Evolutionary conservation across 2,329 filamentous ascomycete species (phyloP), one percentile per base, ranked within the genome.

Genomic region (Pyrenochaeta sp.): DNA sequence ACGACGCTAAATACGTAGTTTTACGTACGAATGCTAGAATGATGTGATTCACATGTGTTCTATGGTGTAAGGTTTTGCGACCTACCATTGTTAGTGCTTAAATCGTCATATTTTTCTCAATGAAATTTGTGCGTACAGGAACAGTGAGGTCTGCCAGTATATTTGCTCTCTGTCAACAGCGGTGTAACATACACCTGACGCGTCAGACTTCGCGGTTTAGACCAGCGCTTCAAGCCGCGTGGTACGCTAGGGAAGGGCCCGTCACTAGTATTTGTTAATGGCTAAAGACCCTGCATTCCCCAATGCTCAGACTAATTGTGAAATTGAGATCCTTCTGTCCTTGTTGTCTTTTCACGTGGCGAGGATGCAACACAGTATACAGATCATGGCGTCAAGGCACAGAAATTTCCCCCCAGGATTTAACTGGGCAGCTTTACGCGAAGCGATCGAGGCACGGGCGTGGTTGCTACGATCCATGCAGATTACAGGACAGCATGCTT

Each of bases 331-430:
- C n/a, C n/a, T 7, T 39, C 23, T 39, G 18, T 39, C 21, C 12
- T 23, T 39, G 11, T 21, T 21, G 10, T 23, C 36, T 35, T 39
- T 41, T 29, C 42, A 27, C 40, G 39, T 37, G 42, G 51, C 21
- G 15, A 18, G 12, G 40, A 29, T n/a, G 15, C 17, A 23, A 21
- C n/a, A 30, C 18, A 41, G 29, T 41, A 20, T 21, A 9, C 44
- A 42, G 49, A 37, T 31, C 32, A 49, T 63, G 21, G 54, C 58
- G 60, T 63, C 58, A 61, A 56, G 31, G 33, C 47, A 55, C 55
- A 56, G 58, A 54, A 55, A 33, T 4, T 23, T 18, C 27, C 40
- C 45, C 15, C 31, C 37, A 42, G 45, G 47, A 54, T 33, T 39
- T 44, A 27, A 27, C 23, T 27, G 23, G n/a, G 23, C 23, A 27